Conservation (phyloP, 2,329 filamentous ascomycete species). For the Fusarium anthophilum region DNA sequence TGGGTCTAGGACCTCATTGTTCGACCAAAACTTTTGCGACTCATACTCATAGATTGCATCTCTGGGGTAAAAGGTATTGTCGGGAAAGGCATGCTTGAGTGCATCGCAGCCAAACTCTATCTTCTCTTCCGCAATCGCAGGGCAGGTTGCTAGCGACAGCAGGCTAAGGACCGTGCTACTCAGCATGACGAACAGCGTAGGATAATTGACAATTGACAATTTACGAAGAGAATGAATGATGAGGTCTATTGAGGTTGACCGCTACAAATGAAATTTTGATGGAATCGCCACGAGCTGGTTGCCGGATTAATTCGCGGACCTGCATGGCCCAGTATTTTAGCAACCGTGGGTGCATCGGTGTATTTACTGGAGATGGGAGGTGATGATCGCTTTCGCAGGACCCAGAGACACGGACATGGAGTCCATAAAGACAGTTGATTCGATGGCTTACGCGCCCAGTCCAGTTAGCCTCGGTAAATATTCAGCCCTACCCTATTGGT, state of each 20-base stretch:
- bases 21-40: conserved; percentile 25
- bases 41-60: conserved; percentile 17
- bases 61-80: background rate
- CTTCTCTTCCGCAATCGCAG: background rate
- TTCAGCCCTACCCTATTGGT: background rate
- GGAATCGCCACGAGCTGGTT: background rate
- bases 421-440: background rate
- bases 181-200: background rate
- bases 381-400: background rate
- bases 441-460: background rate
- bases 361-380: background rate
- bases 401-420: background rate
- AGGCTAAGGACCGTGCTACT: background rate
- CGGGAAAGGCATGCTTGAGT: conserved; percentile 1
- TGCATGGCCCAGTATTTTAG: background rate
- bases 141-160: background rate
- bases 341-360: background rate
- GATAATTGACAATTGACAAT: background rate
- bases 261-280: fast-evolving
- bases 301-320: background rate
- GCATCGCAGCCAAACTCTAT: background rate
- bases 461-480: background rate
- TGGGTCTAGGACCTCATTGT: conserved; percentile 12
- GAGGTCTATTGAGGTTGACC: background rate
- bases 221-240: fast-evolving